Base-by-base conservation (phyloP, 768 basidiomycete species). In the Russula dissimulans region DNA sequence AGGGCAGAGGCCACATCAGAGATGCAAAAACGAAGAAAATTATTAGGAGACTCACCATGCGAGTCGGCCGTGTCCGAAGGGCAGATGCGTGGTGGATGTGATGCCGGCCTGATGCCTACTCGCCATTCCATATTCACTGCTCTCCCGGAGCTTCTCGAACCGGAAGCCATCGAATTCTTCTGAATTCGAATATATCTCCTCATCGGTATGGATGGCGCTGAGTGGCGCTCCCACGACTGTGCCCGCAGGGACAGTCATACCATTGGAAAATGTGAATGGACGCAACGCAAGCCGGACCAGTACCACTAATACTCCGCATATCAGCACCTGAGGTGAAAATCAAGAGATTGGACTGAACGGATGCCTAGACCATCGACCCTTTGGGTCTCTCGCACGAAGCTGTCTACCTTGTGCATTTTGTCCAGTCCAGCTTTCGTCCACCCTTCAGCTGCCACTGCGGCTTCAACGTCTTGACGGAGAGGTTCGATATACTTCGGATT, bases 181-280 rank as follows among this genome's bases (percentile, higher is more conserved):
- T 0, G 78, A 65, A 54, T 76, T 65, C 0, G 64, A 29, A 64
- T 78, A 79, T 39, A 71, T 56, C 11, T 57, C 57, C 57, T 67
- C 61, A 56, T 69, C 68, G 10, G 42, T 49, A 52, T 81, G 78
- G 36, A 71, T 71, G 4, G 69, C 67, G 17, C 56, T 60, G 12
- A 67, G 50, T 1, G 76, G 67, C 3, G 72, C 66, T 5, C 66
- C 65, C 7, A 79, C 61, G 22, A 71, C 65, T 1, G 74, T 72
- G 3, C 76, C 77, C 45, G 68, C 67, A 4, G 78, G 78, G 17
- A 81, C 61, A 46, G 65, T 61, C 3, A 72, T 74, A 3, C 78
- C 79, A 62, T 80, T 73, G 4, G 76, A 77, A 51, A 81, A 75
- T 0, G 72, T 75, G 65, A 74, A 75, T 46, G 77, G 75, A 52